Evolutionary conservation across 306 rosid species (phyloP).

Genomic region (Echinosophora koreensis): DNA sequence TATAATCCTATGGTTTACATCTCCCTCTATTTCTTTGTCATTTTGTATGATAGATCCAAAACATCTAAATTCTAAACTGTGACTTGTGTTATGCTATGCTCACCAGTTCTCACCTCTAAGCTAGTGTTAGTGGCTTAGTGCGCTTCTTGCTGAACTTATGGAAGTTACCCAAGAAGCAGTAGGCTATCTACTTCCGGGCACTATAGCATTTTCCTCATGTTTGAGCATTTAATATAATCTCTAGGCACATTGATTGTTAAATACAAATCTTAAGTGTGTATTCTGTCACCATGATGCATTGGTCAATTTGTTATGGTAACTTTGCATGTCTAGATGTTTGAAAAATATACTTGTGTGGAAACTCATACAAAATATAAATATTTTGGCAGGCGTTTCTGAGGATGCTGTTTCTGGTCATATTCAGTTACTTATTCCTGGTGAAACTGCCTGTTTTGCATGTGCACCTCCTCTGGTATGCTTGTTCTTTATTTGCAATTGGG

Average conservation of each 20-base stretch:
- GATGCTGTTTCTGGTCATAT: conserved; percentile 99
- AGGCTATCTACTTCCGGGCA: neutral
- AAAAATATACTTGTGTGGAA: conserved; percentile 16
- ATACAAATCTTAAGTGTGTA: conserved; percentile 11
- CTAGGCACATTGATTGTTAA: conserved; percentile 23
- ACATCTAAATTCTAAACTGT: neutral
- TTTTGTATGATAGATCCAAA: neutral
- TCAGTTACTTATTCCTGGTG: conserved; percentile 94
- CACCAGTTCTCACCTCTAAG: neutral
- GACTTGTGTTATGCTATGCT: neutral
- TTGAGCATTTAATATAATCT: conserved; percentile 15
- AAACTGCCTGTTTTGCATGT: conserved; percentile 99
- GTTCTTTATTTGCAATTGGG: conserved; percentile 36
- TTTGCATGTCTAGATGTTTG: conserved; percentile 34
- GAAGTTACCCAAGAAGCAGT: neutral
- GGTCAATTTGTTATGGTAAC: conserved; percentile 2
- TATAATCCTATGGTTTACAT: neutral
- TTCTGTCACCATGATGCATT: conserved; percentile 17
- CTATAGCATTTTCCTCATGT: neutral
- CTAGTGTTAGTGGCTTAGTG: neutral
- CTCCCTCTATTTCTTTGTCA: neutral
- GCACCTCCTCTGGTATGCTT: conserved; percentile 94
- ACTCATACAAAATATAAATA: conserved; percentile 43
- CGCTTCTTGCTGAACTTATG: neutral
- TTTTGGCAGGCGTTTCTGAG: conserved; percentile 90